Evolutionary conservation across 495 filamentous ascomycete genomes (phyloP).

Genomic region (Hypoxylon trugodes): DNA sequence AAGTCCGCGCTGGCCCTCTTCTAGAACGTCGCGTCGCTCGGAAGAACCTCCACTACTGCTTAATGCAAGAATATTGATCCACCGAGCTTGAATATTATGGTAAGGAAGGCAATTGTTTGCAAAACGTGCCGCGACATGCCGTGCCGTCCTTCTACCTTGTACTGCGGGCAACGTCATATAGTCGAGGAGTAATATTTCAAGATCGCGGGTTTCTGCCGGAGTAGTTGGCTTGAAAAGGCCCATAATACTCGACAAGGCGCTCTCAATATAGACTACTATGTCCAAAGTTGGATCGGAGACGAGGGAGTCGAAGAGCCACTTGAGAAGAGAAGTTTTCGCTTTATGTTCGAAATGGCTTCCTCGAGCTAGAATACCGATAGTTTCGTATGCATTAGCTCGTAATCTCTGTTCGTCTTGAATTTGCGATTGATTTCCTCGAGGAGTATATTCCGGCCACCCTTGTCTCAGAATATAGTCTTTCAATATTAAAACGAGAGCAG

Average conservation of each 20-base stretch:
- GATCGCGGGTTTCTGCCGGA: conserved; percentile 42
- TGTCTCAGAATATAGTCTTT: conserved; percentile 79
- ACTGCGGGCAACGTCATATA: conserved; percentile 63
- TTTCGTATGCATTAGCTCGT: conserved; percentile 81
- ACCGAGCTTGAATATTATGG: conserved; percentile 78
- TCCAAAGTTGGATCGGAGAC: conserved; percentile 78
- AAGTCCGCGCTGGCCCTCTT: conserved; percentile 90
- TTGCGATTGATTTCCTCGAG: conserved; percentile 46
- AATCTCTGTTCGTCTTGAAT: conserved; percentile 70
- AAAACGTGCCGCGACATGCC: conserved; percentile 86
- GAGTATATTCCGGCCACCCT: conserved; percentile 76
- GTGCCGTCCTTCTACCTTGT: conserved; percentile 63
- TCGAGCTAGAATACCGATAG: conserved; percentile 80
- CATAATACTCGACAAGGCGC: conserved; percentile 79
- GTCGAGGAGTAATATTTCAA: conserved; percentile 62
- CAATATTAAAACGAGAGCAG: conserved; percentile 74
- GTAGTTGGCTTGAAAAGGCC: conserved; percentile 58
- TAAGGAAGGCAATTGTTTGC: conserved; percentile 90
- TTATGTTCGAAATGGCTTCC: conserved; percentile 56
- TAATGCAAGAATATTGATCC: conserved; percentile 86
- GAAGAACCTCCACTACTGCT: conserved; percentile 64
- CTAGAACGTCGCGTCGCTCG: conserved; percentile 80
- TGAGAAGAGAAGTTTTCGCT: conserved; percentile 65
- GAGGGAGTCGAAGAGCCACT: conserved; percentile 84
- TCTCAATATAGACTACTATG: conserved; percentile 86